Base-by-base conservation (phyloP, 2,329 filamentous ascomycete species). In the Talaromyces pinophilus region DNA sequence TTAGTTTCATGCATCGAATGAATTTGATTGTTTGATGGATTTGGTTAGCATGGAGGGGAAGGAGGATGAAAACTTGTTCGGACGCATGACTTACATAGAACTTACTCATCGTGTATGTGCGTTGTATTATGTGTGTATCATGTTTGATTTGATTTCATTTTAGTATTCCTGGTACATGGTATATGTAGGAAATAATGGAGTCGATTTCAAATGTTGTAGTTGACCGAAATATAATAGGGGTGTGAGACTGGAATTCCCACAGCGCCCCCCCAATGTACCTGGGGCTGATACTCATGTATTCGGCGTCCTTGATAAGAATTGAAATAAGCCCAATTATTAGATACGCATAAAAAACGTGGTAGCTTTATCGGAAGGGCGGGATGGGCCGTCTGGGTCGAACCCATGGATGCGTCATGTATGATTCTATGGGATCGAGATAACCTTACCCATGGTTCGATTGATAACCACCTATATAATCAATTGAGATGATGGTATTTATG, bases 41-140 rank as follows among this genome's bases (percentile, higher is more conserved):
- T 52, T 48, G 10, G 46, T 25, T 48, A 25, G 46, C 2, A 28
- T 52, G 25, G 50, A 54, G 50, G 50, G 50, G 50, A 17, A 52
- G 5, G 48, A 48, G 46, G 48, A 52, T 28, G 19, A 54, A 54
- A 54, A 54, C 50, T 33, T 54, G 50, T 54, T 54, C 15, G 28
- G 25, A 30, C 50, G 50, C 50, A 54, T 54, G 50, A 54, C 4
- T 5, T 28, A 52, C 10, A 28, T 52, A 52, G 11, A 10, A 30
- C 5, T 33, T 54, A 30, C 50, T 54, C 7, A 54, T 54, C 50
- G 13, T n/a, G 25, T 54, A 10, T 30, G 25, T 52, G 48, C 22
- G 30, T 28, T 52, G 13, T 2, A 3, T 8, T 30, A 5, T 30
- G 3, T 33, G n/a, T 54, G 22, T 50, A 10, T 25, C 25, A 25